Base-by-base conservation (phyloP, 129 eudicot species). In the Tanacetum coccineum region DNA sequence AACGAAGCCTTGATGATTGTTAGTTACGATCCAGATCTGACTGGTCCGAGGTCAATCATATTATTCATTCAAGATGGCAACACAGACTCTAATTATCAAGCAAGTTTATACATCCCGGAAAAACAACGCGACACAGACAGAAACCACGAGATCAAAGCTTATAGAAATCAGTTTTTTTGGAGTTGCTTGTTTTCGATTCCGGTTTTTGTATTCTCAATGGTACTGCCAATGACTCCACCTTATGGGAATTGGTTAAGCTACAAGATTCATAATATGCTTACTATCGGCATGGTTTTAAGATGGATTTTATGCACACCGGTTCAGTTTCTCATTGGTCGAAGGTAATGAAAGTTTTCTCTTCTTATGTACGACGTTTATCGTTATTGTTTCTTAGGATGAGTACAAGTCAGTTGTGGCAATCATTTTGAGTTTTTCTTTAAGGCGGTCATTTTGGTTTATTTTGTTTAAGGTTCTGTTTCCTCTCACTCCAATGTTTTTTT, bases 231-330 rank as follows among this genome's bases (percentile, higher is more conserved):
- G 97, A 80, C 82, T 67, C 90, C 87, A 21, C 95, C 97, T 22
- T 89, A 82, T 69, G 97, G 97, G 40, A 74, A 94, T 75, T 87
- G 99, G 97, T 82, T 94, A 74, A 85, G 87, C 28, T 87, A 86
- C 76, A 94, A 82, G 77, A 81, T 89, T 67, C 79, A 84, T 66
- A 84, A 89, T 64, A 94, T 84, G 97, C 94, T 94, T 64, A 84
- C 81, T 15, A 11, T 89, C 59, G 99, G 99, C 60, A 76, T 89
- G 84, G 72, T 87, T 60, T 75, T 78, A 69, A 81, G 95, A 79
- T 94, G 95, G 87, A 62, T 83, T 72, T 76, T 94, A 7, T 89
- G 97, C 84, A 82, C 97, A 36, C 99, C 99, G 0, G 95, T 94
- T 57, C 99, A 94, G 71, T 94, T 94, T 62, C 17, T 94, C 47